A percentile compares a stretch with the other conserved stretches of the same genome.
Conservation (phyloP, 257 asterid genomes). For the Solanum piurae region DNA sequence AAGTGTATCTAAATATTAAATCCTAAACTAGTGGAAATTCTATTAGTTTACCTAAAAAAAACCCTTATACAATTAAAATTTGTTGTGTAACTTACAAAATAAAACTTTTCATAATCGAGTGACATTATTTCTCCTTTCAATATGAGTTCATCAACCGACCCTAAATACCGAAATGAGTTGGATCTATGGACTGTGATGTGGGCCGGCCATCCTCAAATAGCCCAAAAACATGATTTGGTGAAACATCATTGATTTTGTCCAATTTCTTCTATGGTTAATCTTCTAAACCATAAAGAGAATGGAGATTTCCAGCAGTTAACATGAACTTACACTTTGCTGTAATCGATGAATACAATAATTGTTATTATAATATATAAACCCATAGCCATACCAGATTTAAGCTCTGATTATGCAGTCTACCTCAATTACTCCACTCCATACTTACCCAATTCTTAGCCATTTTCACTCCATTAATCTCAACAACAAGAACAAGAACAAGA, state of each 20-base stretch:
- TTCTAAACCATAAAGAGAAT: neutral
- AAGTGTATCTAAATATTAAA: too few relatives aligned
- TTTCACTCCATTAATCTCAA: constrained; percentile 21
- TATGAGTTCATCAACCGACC: neutral
- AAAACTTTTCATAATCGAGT: too few relatives aligned
- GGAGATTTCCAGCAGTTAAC: neutral
- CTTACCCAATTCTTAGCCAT: constrained; percentile 46
- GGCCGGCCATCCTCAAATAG: neutral
- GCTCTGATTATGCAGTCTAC: constrained; percentile 46
- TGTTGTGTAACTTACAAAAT: neutral
- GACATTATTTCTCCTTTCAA: neutral
- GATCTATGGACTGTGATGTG: neutral
- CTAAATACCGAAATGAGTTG: neutral
- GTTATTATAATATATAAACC: neutral
- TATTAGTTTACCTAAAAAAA: neutral
- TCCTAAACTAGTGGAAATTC: neutral
- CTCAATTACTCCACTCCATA: constrained; percentile 39
- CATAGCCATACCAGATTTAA: neutral
- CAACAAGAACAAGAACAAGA: neutral
- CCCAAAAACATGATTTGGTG: neutral
- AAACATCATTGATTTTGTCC: neutral
- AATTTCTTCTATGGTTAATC: neutral
- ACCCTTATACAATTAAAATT: too few relatives aligned
- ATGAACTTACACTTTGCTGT: neutral
- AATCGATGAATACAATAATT: neutral